Percentiles rank a stretch among this genome's conserved stretches.
phyloP scores from a whole-genome alignment of 1,284 basidiomycete genomes.

The Apiotrichum akiyoshidainum region DNA sequence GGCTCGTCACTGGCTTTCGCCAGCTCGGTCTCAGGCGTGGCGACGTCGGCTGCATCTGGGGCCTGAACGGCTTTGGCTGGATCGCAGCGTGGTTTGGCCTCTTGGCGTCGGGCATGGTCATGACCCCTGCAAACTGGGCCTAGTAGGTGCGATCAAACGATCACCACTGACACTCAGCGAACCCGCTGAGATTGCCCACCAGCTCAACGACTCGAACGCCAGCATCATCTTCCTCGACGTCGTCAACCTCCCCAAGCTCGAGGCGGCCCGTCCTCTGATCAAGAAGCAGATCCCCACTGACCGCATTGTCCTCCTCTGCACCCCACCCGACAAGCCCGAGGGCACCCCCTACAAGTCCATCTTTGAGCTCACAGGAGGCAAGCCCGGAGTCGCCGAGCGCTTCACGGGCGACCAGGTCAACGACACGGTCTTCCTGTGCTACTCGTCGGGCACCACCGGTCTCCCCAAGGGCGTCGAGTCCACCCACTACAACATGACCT shows the following conservation, averaged over 20 bases:
- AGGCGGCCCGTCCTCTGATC: slow-evolving; percentile 25
- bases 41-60: slow-evolving; percentile 43
- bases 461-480: slow-evolving; percentile 54
- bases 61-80: slow-evolving; percentile 61
- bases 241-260: slow-evolving; percentile 51
- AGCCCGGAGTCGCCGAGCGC: slow-evolving; percentile 7
- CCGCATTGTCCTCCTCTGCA: slow-evolving; percentile 35
- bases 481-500: slow-evolving; percentile 64
- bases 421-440: slow-evolving; percentile 55
- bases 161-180: slow-evolving; percentile 50
- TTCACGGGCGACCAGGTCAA: slow-evolving; percentile 14
- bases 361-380: slow-evolving; percentile 8
- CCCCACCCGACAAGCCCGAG: slow-evolving; percentile 19
- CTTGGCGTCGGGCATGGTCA: slow-evolving; percentile 42
- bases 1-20: slow-evolving; percentile 58
- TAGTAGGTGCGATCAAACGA: slow-evolving; percentile 51
- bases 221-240: slow-evolving; percentile 59
- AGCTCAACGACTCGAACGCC: slow-evolving; percentile 57
- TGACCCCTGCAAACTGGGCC: slow-evolving; percentile 44
- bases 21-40: slow-evolving; percentile 30
- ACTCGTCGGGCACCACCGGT: slow-evolving; percentile 61
- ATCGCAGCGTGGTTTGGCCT: slow-evolving; percentile 61
- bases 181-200: slow-evolving; percentile 47
- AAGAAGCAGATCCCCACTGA: slow-evolving; percentile 14
- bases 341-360: slow-evolving; percentile 13